These are phyloP conservation scores for Rickenella mellea DNA, from an alignment of 768 basidiomycete genomes.

Conservation along the genomic window DNA sequence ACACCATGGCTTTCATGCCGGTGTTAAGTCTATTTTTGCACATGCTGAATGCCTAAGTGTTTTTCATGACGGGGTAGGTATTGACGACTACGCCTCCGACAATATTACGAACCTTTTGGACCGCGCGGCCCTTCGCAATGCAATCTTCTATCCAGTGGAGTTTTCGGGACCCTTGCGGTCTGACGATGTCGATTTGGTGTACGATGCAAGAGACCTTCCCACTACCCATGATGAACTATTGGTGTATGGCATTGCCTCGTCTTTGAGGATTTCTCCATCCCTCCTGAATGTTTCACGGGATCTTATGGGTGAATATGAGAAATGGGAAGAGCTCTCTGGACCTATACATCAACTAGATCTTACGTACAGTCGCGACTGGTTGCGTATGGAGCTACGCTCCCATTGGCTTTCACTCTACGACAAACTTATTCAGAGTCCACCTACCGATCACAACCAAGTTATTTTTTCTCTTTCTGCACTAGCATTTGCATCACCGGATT, in stretches of 20 bases:
- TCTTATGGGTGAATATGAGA: too few species aligned
- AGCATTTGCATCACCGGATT: slow-evolving; percentile 15
- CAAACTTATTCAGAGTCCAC: slow-evolving; percentile 10
- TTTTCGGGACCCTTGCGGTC: too few species aligned
- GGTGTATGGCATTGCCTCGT: too few species aligned
- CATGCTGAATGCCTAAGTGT: slow-evolving; percentile 14
- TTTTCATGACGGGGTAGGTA: too few species aligned
- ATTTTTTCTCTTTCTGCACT: slow-evolving; percentile 24
- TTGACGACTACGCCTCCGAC: too few species aligned
- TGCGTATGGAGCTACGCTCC: slow-evolving; percentile 11
- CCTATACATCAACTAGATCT: too few species aligned
- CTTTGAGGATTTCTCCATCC: too few species aligned
- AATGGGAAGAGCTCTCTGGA: too few species aligned
- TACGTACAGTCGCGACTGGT: slow-evolving; percentile 20
- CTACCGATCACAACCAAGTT: slow-evolving; percentile 12
- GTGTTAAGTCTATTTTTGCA: slow-evolving; percentile 19
- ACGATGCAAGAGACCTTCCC: too few species aligned
- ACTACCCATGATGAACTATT: too few species aligned
- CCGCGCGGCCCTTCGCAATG: slow-evolving; percentile 12
- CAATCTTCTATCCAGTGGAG: slow-evolving; percentile 7
- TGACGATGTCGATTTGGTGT: too few species aligned
- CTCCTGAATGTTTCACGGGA: too few species aligned
- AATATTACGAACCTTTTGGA: slow-evolving; percentile 10
- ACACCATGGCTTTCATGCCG: slow-evolving; percentile 18
- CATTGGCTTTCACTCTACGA: slow-evolving; percentile 20